A percentile compares a stretch with the other conserved stretches of the same genome.
These are phyloP conservation scores for Diaporthe helianthi DNA, from an alignment of 2,329 filamentous ascomycete species.

Conservation along the genomic window DNA sequence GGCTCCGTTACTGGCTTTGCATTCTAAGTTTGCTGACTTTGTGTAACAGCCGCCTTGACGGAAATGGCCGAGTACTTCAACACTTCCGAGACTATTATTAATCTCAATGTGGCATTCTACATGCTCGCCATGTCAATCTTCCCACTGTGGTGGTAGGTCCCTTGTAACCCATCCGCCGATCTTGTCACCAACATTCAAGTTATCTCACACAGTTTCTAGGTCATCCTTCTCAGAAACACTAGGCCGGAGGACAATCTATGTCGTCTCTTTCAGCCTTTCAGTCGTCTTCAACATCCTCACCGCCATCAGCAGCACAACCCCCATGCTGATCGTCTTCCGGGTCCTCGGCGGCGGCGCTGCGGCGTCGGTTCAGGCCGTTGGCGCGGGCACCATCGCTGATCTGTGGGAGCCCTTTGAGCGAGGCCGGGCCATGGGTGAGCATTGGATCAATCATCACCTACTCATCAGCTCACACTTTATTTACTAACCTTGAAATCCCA, in stretches of 20 bases:
- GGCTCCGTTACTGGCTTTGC: neutral
- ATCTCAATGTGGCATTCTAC: slow-evolving; percentile 79
- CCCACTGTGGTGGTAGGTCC: slow-evolving; percentile 75
- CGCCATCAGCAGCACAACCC: slow-evolving; percentile 72
- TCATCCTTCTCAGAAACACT: slow-evolving; percentile 78
- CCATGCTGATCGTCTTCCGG: slow-evolving; percentile 80
- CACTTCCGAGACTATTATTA: slow-evolving; percentile 70
- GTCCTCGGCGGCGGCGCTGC: slow-evolving; percentile 77
- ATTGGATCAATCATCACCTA: too few relatives aligned
- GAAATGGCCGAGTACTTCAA: slow-evolving; percentile 69
- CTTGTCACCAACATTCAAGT: neutral
- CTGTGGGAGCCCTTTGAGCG: slow-evolving; percentile 77
- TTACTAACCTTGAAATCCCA: neutral
- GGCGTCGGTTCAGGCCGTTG: slow-evolving; percentile 82
- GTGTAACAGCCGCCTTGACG: slow-evolving; percentile 66
- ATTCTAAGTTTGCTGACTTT: slow-evolving; percentile 1
- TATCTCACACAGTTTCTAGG: slow-evolving; percentile 36
- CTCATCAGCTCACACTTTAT: too few relatives aligned
- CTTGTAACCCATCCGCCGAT: neutral
- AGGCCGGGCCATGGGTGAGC: slow-evolving; percentile 75
- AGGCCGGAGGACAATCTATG: slow-evolving; percentile 80
- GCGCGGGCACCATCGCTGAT: slow-evolving; percentile 83
- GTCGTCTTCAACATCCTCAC: slow-evolving; percentile 73
- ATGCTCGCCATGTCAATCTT: slow-evolving; percentile 87
- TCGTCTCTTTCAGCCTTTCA: slow-evolving; percentile 76